These are phyloP conservation scores for Ilex aquifolium DNA, from an alignment of 257 asterid genomes.

Conservation along the genomic window DNA sequence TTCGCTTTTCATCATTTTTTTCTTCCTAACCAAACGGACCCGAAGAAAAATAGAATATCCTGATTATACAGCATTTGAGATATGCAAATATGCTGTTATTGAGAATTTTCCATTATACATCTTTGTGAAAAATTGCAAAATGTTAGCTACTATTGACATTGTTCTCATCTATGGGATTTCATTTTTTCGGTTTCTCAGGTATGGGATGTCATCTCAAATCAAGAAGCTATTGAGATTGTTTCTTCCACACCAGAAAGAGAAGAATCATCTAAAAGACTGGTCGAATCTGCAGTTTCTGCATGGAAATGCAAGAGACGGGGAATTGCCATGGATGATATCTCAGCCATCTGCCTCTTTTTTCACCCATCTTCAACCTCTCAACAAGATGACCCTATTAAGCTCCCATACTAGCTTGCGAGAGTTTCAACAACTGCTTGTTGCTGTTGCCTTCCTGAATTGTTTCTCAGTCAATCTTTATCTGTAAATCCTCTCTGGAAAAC, in stretches of 20 bases:
- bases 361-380: slow-evolving; percentile 17
- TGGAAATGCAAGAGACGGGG: slow-evolving; percentile 62
- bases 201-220: slow-evolving; percentile 73
- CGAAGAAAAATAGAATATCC: neutral
- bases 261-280: slow-evolving; percentile 56
- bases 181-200: slow-evolving; percentile 29
- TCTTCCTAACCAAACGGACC: neutral
- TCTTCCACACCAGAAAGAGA: slow-evolving; percentile 37
- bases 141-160: neutral
- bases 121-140: neutral
- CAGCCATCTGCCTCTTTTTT: slow-evolving; percentile 70
- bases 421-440: too few species aligned
- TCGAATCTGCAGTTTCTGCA: slow-evolving; percentile 45
- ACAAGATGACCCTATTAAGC: slow-evolving; percentile 3
- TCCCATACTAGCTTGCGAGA: neutral
- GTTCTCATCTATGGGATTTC: neutral
- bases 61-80: neutral
- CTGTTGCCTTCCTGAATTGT: too few species aligned
- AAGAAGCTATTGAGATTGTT: slow-evolving; percentile 72
- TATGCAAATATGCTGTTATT: too few species aligned
- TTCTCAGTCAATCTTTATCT: too few species aligned
- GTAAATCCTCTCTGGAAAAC: too few species aligned
- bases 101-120: too few species aligned
- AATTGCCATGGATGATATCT: slow-evolving; percentile 62
- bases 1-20: too few species aligned